Evolutionary conservation across 208 protist genomes (phyloP).

Genomic region (Sergeia podlipaevii): DNA sequence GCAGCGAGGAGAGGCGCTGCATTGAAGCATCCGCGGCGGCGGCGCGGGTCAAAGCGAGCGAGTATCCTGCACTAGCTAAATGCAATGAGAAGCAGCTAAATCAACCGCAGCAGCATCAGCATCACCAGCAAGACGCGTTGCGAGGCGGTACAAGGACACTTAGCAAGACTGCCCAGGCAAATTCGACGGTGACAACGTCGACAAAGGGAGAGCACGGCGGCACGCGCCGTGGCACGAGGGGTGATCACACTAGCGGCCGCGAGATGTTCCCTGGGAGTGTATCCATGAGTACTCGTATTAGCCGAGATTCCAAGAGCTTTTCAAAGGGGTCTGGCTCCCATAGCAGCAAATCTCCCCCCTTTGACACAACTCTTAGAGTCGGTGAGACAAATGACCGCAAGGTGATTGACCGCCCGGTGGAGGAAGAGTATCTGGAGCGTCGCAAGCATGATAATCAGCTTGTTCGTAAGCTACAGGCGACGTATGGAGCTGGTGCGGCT

Average conservation of each 20-base stretch:
- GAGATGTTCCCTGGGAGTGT: constrained; percentile 11
- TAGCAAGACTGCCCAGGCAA: no score
- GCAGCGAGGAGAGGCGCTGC: not conserved
- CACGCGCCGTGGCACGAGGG: not conserved
- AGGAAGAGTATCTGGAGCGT: constrained; percentile 41
- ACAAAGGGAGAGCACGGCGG: not conserved
- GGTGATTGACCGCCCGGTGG: constrained; percentile 28
- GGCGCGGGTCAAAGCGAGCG: not conserved
- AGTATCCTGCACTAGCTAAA: constrained; percentile 18
- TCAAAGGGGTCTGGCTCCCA: not conserved
- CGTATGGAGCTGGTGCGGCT: constrained; percentile 22
- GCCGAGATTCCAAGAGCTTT: not conserved
- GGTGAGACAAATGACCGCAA: constrained; percentile 9
- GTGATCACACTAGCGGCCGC: not conserved
- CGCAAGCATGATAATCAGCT: constrained; percentile 31
- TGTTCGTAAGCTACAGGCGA: constrained; percentile 17
- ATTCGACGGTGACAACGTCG: no score
- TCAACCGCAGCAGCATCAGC: no score
- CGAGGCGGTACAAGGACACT: no score
- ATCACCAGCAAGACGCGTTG: no score
- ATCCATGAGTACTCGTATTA: not conserved
- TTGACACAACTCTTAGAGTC: no score
- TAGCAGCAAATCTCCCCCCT: not conserved
- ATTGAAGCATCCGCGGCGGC: not conserved
- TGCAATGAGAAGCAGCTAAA: constrained; percentile 11